phyloP scores from a whole-genome alignment of 2,329 filamentous ascomycete species.

The Neocatenulostroma microsporum region DNA sequence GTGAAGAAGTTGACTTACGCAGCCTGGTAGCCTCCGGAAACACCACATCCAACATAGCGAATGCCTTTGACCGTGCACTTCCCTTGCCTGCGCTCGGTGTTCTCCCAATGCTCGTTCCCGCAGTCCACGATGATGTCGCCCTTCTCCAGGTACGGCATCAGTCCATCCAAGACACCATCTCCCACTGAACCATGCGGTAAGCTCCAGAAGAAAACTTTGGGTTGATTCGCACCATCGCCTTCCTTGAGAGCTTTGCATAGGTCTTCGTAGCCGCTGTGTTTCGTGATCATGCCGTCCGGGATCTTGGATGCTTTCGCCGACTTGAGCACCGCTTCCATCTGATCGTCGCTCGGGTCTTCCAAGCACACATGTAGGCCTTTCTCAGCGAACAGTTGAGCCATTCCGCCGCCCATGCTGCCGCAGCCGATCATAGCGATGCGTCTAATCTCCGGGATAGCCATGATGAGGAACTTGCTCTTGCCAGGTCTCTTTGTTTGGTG shows the following conservation, averaged over 20 bases:
- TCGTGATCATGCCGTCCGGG: conserved; percentile 28
- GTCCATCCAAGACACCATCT: conserved; percentile 40
- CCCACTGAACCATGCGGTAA: conserved; percentile 34
- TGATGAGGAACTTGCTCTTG: not conserved
- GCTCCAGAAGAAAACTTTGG: conserved; percentile 27
- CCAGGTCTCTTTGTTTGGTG: not conserved
- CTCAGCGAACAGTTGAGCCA: conserved; percentile 53
- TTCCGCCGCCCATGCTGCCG: conserved; percentile 54
- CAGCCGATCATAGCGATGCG: conserved; percentile 52
- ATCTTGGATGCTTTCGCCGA: conserved; percentile 36
- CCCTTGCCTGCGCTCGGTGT: conserved; percentile 54
- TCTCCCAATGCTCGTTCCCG: conserved; percentile 59
- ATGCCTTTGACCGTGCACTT: conserved; percentile 48
- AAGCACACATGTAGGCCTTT: conserved; percentile 48
- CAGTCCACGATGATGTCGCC: conserved; percentile 63
- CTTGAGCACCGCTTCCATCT: conserved; percentile 39
- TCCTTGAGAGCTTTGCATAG: conserved; percentile 26
- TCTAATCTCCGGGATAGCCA: too few species aligned
- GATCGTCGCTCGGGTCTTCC: conserved; percentile 45
- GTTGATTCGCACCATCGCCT: too few species aligned
- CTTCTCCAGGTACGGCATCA: conserved; percentile 46
- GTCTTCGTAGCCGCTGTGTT: conserved; percentile 41
- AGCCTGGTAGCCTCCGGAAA: conserved; percentile 62
- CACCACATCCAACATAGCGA: conserved; percentile 60
- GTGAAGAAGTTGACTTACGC: conserved; percentile 33